A percentile compares a stretch with the other conserved stretches of the same genome.
Conservation (phyloP, 2,329 filamentous ascomycete species). For the Aspergillus melleus region DNA sequence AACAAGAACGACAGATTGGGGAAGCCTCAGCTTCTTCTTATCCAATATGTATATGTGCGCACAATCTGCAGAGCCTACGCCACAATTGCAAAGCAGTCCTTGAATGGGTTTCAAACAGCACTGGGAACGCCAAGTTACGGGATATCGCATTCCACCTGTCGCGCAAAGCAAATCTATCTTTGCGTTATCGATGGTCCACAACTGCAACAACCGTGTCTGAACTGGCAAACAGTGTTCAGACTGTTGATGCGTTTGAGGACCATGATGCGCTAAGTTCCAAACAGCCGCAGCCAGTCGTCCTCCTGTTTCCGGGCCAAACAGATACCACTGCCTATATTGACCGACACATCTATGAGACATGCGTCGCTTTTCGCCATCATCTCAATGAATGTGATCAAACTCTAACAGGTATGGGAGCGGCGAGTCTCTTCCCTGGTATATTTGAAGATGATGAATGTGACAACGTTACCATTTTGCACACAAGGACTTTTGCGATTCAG, state of each 20-base stretch:
- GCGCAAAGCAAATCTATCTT: no score
- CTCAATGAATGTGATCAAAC: slow-evolving; percentile 24
- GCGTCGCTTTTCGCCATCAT: slow-evolving; percentile 29
- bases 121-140: no score
- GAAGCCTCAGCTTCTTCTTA: no score
- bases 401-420: slow-evolving; percentile 24
- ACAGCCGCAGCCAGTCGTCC: slow-evolving; percentile 24
- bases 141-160: no score
- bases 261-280: no score
- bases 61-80: neutral
- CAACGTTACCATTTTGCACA: slow-evolving; percentile 34
- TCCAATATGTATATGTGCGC: neutral
- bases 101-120: no score
- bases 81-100: no score
- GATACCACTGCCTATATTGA: slow-evolving; percentile 23
- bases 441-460: slow-evolving; percentile 24
- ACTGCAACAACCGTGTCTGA: no score
- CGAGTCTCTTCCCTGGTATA: slow-evolving; percentile 35
- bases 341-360: slow-evolving; percentile 26
- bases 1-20: no score
- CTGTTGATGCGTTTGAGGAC: no score
- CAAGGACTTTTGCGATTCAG: slow-evolving; percentile 38
- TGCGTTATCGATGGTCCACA: no score
- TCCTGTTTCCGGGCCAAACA: slow-evolving; percentile 43
- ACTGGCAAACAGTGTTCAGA: no score